Evolutionary conservation across 2,329 filamentous ascomycete genomes (phyloP).

Genomic region (Cryphonectria japonica): DNA sequence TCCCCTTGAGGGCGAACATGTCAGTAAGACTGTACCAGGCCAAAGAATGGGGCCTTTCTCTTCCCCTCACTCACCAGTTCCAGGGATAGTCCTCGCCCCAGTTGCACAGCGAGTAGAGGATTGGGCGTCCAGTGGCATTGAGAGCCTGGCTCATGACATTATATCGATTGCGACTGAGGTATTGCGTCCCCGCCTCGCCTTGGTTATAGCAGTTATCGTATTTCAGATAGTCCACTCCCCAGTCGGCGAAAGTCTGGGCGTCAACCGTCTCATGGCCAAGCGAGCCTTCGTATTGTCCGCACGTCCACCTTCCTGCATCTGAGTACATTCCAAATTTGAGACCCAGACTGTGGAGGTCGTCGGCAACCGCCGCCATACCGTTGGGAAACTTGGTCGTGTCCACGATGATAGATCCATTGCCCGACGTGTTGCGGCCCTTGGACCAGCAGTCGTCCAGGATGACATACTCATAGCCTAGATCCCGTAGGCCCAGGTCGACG

Average conservation of each 20-base stretch:
- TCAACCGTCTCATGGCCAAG: constrained; percentile 57
- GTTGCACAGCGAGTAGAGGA: constrained; percentile 41
- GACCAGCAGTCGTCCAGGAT: constrained; percentile 44
- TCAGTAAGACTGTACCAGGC: neutral
- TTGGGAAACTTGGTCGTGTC: constrained; percentile 43
- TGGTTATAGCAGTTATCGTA: constrained; percentile 53
- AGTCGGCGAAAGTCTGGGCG: constrained; percentile 54
- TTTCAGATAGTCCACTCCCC: constrained; percentile 58
- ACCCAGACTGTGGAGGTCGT: constrained; percentile 41
- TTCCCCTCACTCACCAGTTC: constrained; percentile 32
- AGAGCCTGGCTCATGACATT: constrained; percentile 41
- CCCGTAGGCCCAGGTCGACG: constrained; percentile 35
- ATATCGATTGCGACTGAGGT: constrained; percentile 37
- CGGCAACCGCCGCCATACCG: constrained; percentile 42
- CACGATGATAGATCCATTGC: constrained; percentile 36
- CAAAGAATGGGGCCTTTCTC: neutral
- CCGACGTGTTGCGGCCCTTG: constrained; percentile 34
- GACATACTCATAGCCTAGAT: constrained; percentile 38
- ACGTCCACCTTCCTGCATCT: constrained; percentile 51
- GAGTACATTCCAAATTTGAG: constrained; percentile 46
- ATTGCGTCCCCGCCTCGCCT: constrained; percentile 35
- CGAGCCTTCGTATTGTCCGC: constrained; percentile 54
- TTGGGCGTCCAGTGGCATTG: constrained; percentile 37
- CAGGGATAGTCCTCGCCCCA: constrained; percentile 41
- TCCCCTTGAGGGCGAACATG: constrained; percentile 19